Evolutionary conservation across 306 rosid species (phyloP), one percentile per base, ranked within the genome.

Genomic region (Psophocarpus tetragonolobus): DNA sequence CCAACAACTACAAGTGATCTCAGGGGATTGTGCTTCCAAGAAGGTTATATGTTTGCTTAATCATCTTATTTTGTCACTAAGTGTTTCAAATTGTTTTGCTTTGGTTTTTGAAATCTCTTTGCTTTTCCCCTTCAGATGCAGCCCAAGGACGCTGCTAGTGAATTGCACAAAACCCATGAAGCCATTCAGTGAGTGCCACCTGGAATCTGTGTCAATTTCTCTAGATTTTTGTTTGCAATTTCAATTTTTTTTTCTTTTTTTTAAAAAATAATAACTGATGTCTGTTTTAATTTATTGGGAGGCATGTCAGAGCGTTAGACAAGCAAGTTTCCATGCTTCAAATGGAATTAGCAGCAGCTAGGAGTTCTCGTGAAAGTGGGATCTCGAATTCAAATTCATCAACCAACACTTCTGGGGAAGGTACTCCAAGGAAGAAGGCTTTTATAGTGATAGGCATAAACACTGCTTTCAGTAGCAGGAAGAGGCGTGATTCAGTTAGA

Each of bases 391-490:
- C 92, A 0, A 84, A 68, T 71, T 77, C 85, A 71, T 86, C 89
- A 15, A 21, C 86, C 33, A 48, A 74, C 41, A 75, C 54, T 18
- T 54, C 83, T 27, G 79, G 2, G 23, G 88, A 85, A 36, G 79
- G 65, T 32, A 0, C 82, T 20, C 82, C 82, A 14, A 88, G 77
- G 79, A 86, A 91, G 94, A 95, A 95, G 85, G 89, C 80, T 2
- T 91, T 95, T 69, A 78, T 95, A 71, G 97, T 95, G 39, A 92
- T 95, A 62, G 99, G 99, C 66, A 95, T 95, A 74, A 95, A 95
- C 86, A 95, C 99, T 0, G 99, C 99, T 85, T 95, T 95, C 75
- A 95, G 99, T 76, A 95, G 99, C 80, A 87, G 99, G 82, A 95
- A 87, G 82, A 76, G 99, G 70, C 97, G 99, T 29, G 99, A 95